Percentiles rank a stretch among this genome's conserved stretches.
Evolutionary conservation across 2,329 filamentous ascomycete species (phyloP).

Genomic region (Fusarium paranaense): DNA sequence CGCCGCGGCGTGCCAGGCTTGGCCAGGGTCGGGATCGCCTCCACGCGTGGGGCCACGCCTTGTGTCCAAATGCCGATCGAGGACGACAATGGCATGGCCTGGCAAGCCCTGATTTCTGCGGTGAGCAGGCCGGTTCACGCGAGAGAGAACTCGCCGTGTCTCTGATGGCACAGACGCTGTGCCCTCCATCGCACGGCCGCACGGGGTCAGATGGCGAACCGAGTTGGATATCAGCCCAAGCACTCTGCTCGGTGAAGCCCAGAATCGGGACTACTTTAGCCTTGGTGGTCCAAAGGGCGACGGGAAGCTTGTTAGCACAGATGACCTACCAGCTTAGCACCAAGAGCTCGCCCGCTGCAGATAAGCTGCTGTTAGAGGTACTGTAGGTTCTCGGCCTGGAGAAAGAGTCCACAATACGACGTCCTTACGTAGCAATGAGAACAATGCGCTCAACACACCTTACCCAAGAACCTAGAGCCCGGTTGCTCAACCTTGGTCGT

Average conservation of each 20-base stretch:
- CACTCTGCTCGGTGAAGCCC: slow-evolving; percentile 19
- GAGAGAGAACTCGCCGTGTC: not conserved
- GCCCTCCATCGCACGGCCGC: not conserved
- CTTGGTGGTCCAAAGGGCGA: not conserved
- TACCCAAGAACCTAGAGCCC: slow-evolving; percentile 11
- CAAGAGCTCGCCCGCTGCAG: not conserved
- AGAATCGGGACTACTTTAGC: slow-evolving; percentile 32
- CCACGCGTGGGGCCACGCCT: slow-evolving; percentile 32
- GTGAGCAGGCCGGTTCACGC: slow-evolving; percentile 21
- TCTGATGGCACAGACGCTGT: not conserved
- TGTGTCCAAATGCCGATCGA: slow-evolving; percentile 39
- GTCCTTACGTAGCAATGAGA: slow-evolving; percentile 19
- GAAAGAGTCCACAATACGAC: slow-evolving; percentile 4
- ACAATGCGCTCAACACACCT: slow-evolving; percentile 19
- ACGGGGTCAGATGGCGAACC: not conserved
- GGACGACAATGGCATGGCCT: slow-evolving; percentile 34
- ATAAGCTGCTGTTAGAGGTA: not conserved
- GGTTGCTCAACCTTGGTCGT: not conserved
- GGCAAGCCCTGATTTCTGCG: slow-evolving; percentile 36
- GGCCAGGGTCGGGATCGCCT: slow-evolving; percentile 37
- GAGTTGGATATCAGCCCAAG: slow-evolving; percentile 6
- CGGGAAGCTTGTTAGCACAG: slow-evolving; percentile 5
- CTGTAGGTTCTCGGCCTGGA: not conserved
- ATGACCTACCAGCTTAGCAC: not conserved
- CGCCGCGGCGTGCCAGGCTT: slow-evolving; percentile 24